Evolutionary conservation across 108 stramenopile species (phyloP), one percentile per base, ranked within the genome.

Genomic region (Nitzschia inconspicua): DNA sequence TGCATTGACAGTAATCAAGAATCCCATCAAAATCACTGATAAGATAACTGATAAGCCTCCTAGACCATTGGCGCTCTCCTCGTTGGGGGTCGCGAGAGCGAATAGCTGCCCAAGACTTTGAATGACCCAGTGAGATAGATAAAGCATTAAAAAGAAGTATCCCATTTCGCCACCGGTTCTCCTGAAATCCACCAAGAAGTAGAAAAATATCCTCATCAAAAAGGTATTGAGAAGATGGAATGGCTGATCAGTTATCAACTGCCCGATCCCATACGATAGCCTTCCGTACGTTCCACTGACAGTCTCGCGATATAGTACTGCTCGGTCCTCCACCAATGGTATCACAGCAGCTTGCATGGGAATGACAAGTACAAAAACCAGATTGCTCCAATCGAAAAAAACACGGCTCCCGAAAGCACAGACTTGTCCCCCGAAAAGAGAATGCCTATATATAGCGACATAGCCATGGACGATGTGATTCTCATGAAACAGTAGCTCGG

Each of bases 271-370:
- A 43, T 78, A 78, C 0, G 66, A 28, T 10, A 73, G 25, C 7
- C 72, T 46, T 19, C 66, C 58, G 37, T 78, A 78, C 19, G 55
- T 58, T 50, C 76, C 76, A 23, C 44, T 49, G 2, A 69, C 67
- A 26, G 72, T 56, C 35, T 78, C 76, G 5, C 76, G 43, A 44
- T 78, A 78, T 2, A 78, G 56, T 2, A 78, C 76, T 10, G 76
- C 64, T 20, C 76, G 30, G 34, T 78, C 76, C 23, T 73, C 66
- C 14, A 78, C 48, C n/a, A 73, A 40, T 13, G 76, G 72, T 30
- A 76, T 57, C 0, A 76, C 75, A 6, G 75, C 54, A 10, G 65
- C 60, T 36, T 71, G 70, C 75, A 76, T 76, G 28, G 75, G 75
- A 19, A 76, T 71, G n/a, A n/a, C n/a, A n/a, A n/a, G n/a, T n/a